Evolutionary conservation across 129 eudicot species (phyloP).

Genomic region (Erigeron canadensis): DNA sequence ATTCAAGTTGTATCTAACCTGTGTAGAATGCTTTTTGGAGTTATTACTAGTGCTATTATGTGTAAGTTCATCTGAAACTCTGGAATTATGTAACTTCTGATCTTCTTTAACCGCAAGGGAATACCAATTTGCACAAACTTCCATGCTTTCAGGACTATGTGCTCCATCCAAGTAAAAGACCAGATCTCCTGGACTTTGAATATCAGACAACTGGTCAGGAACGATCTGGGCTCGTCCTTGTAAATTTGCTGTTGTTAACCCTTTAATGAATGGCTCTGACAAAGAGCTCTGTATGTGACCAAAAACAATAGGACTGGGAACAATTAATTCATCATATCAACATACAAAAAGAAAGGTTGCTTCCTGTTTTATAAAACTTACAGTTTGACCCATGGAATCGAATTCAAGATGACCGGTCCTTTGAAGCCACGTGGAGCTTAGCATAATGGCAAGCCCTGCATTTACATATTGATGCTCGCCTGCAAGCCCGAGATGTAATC

Average conservation of each 20-base stretch:
- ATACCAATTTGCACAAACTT: constrained; percentile 90
- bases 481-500: constrained; percentile 75
- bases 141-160: constrained; percentile 99
- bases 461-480: constrained; percentile 89
- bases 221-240: constrained; percentile 94
- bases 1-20: constrained; percentile 46
- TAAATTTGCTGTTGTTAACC: constrained; percentile 69
- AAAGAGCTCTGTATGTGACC: constrained; percentile 53
- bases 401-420: constrained; percentile 58
- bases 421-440: constrained; percentile 87
- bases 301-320: constrained; percentile 9
- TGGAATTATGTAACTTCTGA: constrained; percentile 14
- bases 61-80: background rate
- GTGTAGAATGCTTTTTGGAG: constrained; percentile 46
- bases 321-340: background rate
- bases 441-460: constrained; percentile 87
- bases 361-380: constrained; percentile 35
- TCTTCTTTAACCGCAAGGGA: constrained; percentile 60
- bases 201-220: constrained; percentile 50
- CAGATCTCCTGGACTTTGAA: constrained; percentile 59
- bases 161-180: constrained; percentile 93
- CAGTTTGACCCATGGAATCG: constrained; percentile 48
- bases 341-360: background rate
- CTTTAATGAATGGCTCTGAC: constrained; percentile 74
- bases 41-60: constrained; percentile 10